Evolutionary conservation across 768 basidiomycete genomes (phyloP).

Genomic region (Strobilomyces echinocephalus): DNA sequence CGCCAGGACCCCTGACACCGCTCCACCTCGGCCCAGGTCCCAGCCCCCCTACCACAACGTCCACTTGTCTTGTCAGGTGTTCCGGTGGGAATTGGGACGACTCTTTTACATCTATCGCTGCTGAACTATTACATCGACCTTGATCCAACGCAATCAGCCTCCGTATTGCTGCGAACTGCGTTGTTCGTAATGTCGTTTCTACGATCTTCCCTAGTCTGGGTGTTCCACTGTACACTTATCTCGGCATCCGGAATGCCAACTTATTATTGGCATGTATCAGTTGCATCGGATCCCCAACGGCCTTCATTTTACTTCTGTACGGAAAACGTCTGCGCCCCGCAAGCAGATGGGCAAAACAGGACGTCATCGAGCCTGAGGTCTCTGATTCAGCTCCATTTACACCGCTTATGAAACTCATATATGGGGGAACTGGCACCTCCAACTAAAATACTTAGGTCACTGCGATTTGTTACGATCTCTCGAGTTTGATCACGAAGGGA

Average conservation of each 20-base stretch:
- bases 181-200: conserved; percentile 11
- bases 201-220: conserved; percentile 20
- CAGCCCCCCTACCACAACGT: no score
- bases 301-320: conserved; percentile 12
- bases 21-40: no score
- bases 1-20: no score
- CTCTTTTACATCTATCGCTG: conserved; percentile 23
- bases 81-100: conserved; percentile 26
- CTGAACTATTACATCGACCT: conserved; percentile 27
- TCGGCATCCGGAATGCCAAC: conserved; percentile 18
- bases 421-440: conserved; percentile 9
- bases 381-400: background rate
- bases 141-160: conserved; percentile 22
- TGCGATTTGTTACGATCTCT: conserved; percentile 1
- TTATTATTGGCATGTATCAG: conserved; percentile 20
- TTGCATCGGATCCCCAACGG: conserved; percentile 15
- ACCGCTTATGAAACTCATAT: conserved; percentile 8
- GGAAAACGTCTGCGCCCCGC: conserved; percentile 13
- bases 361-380: background rate
- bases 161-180: conserved; percentile 23
- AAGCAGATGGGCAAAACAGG: conserved; percentile 21
- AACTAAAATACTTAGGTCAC: background rate
- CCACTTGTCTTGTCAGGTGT: conserved; percentile 26
- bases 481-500: background rate
- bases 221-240: conserved; percentile 12